Base-by-base conservation (phyloP, 2,329 filamentous ascomycete genomes). In the Furcasterigmium furcatum region DNA sequence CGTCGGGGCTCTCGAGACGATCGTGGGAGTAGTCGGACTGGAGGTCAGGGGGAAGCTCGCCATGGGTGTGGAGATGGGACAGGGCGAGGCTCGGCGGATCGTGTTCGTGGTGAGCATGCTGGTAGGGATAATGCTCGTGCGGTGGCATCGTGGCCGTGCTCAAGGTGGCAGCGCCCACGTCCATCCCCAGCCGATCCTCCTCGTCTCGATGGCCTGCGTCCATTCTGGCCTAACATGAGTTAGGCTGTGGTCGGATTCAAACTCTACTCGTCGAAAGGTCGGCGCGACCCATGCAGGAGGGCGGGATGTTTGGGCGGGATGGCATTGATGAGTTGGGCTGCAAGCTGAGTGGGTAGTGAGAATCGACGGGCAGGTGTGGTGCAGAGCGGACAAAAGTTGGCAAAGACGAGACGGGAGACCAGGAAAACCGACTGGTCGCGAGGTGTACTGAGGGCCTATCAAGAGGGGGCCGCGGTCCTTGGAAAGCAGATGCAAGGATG, bases 191-290 rank as follows among this genome's bases (percentile, higher is more conserved):
- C 58, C 58, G 61, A 59, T 65, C 65, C 60, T 70, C 66, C 60
- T 70, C 66, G 61, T 72, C 64, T 65, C 62, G 65, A 61, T 63
- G 65, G 61, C 62, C 66, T 59, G 62, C 62, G 65, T 76, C 72
- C 73, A 77, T 78, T 64, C 66, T 72, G 61, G 63, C 63, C 62
- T 64, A 63, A 64, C 68, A 70, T 70, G 62, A 58, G 67, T 70
- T 65, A 66, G 65, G 66, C 64, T 18, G 19, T 62, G 57, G 59
- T 63, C 58, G 61, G 63, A 61, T 58, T 59, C 63, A 65, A 32
- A 34, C 25, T 60, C 63, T 65, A 66, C 64, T 62, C 62, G 65
- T 65, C 59, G 7, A 62, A 62, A 60, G 63, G 58, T 50, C 60
- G 62, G 61, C 64, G 53, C 66, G 60, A 65, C 62, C 65, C 67